A percentile compares a stretch with the other conserved stretches of the same genome.
Conservation (phyloP, 176 grass and related monocot species). For the Oryza brachyantha region DNA sequence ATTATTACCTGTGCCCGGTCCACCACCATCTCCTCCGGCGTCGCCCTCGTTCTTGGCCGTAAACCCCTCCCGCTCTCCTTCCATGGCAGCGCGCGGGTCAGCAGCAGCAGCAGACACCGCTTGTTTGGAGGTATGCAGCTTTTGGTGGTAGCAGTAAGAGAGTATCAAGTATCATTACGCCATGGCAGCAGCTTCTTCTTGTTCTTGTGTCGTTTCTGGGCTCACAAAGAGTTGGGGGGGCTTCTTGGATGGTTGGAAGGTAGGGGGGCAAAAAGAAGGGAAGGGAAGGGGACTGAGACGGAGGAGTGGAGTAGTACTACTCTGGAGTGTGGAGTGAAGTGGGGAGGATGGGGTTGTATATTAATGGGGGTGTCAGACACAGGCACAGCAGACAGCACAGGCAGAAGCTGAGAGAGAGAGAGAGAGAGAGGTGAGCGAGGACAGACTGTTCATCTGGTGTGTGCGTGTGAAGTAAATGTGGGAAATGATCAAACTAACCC, state of each 20-base stretch:
- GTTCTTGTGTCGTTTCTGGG: neutral
- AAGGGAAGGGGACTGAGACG: neutral
- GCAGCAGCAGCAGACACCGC: neutral
- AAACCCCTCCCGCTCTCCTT: constrained; percentile 1
- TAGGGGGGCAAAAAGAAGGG: constrained; percentile 58
- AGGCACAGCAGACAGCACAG: too few species aligned
- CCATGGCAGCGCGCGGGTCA: constrained; percentile 19
- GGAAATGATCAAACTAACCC: too few species aligned
- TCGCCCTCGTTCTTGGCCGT: constrained; percentile 39
- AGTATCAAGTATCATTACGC: neutral
- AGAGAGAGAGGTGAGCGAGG: neutral
- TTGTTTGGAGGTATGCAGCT: constrained; percentile 7
- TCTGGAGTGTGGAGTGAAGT: neutral
- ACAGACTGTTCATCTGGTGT: constrained; percentile 6
- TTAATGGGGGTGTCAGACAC: constrained; percentile 30
- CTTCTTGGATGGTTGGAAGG: constrained; percentile 48
- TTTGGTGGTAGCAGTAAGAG: neutral
- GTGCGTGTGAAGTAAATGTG: neutral
- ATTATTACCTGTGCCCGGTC: constrained; percentile 2
- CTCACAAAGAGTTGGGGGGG: neutral
- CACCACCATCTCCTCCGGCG: neutral
- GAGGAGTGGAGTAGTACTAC: neutral
- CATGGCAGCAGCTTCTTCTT: constrained; percentile 26
- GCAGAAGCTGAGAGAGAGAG: neutral
- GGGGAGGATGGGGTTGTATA: constrained; percentile 24